These are phyloP conservation scores for Malassezia dermatis DNA, from an alignment of 1,284 basidiomycete species.

Conservation along the genomic window DNA sequence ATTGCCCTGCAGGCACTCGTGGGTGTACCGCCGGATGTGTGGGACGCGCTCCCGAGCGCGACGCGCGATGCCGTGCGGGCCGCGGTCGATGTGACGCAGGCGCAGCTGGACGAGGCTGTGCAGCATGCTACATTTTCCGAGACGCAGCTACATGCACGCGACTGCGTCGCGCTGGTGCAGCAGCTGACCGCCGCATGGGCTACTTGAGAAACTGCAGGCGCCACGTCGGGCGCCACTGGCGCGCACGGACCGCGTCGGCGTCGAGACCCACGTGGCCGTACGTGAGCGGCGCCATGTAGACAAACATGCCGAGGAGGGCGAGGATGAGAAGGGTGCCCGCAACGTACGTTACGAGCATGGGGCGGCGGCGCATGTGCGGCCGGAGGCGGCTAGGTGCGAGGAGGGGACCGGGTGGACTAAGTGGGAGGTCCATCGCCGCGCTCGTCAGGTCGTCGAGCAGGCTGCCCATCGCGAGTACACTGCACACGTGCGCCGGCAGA, in stretches of 20 bases:
- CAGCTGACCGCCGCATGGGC: neutral
- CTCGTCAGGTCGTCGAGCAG: constrained; percentile 71
- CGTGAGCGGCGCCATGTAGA: constrained; percentile 36
- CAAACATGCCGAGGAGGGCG: constrained; percentile 17
- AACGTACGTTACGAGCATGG: constrained; percentile 15
- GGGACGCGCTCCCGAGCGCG: neutral
- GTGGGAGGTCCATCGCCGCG: constrained; percentile 74
- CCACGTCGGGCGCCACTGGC: constrained; percentile 31
- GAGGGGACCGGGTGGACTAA: constrained; percentile 58
- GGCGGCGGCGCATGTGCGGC: constrained; percentile 14
- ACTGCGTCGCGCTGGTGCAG: neutral
- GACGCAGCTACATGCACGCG: constrained; percentile 7
- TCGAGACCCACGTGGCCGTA: constrained; percentile 32
- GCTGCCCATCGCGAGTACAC: constrained; percentile 77
- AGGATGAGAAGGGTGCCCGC: constrained; percentile 18
- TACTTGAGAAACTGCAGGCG: constrained; percentile 16
- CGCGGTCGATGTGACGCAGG: neutral
- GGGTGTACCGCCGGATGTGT: neutral
- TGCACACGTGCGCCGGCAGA: constrained; percentile 69
- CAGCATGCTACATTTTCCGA: constrained; percentile 13
- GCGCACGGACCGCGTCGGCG: constrained; percentile 20
- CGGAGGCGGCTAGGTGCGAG: constrained; percentile 16
- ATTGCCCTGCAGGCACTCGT: constrained; percentile 14
- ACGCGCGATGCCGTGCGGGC: neutral
- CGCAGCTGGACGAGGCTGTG: neutral